Evolutionary conservation across 2,329 filamentous ascomycete genomes (phyloP).

Genomic region (Simplicillium sp.): DNA sequence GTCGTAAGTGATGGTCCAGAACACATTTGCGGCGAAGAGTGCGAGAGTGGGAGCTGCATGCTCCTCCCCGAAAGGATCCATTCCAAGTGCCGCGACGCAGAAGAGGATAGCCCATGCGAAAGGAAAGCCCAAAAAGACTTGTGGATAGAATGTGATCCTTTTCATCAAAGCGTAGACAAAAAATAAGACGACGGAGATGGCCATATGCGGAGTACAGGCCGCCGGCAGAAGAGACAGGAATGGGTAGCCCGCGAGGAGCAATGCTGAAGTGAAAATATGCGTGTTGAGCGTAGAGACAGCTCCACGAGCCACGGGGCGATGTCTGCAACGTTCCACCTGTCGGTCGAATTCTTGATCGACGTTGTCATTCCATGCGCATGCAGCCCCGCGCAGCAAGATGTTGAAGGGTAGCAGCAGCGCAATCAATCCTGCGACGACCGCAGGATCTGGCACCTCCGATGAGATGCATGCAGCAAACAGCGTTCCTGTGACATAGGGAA

Average conservation of each 20-base stretch:
- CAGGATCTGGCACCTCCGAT: constrained; percentile 1
- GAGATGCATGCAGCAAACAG: constrained; percentile 10
- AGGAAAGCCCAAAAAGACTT: constrained; percentile 22
- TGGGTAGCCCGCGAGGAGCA: background rate
- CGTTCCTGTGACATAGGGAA: constrained; percentile 12
- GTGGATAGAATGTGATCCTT: constrained; percentile 21
- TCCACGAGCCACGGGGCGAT: constrained; percentile 37
- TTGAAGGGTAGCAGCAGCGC: constrained; percentile 10
- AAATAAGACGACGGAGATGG: background rate
- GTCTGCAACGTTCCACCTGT: constrained; percentile 33
- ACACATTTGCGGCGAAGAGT: constrained; percentile 4
- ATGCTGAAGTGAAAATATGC: background rate
- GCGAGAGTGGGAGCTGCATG: background rate
- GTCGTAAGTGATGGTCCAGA: constrained; percentile 23
- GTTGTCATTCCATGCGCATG: constrained; percentile 40
- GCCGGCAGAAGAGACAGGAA: background rate
- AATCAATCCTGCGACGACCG: background rate
- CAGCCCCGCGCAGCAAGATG: constrained; percentile 34
- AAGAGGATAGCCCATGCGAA: constrained; percentile 19
- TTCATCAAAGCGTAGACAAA: constrained; percentile 18
- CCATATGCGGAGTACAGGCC: background rate
- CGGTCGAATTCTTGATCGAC: constrained; percentile 40
- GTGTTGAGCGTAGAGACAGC: constrained; percentile 22
- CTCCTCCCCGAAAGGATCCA: background rate
- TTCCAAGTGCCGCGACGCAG: constrained; percentile 1